Base-by-base conservation (phyloP, 2,329 filamentous ascomycete species). In the Epichloe brachyelytri region DNA sequence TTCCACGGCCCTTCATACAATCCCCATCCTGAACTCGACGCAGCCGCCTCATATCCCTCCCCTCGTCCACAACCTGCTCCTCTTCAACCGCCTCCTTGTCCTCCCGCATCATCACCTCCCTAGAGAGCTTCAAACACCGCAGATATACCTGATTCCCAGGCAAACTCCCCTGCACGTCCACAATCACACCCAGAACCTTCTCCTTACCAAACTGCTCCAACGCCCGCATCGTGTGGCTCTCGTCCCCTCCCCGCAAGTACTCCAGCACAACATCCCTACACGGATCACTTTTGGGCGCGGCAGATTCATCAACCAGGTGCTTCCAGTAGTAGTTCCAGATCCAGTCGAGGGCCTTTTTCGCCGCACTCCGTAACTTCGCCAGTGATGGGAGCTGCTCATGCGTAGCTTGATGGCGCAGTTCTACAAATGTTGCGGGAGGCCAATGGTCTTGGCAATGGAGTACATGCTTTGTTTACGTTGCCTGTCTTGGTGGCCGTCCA, bases 271-370 rank as follows among this genome's bases (percentile, higher is more conserved):
- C 53, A 3, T 64, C 62, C 20, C 60, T 64, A 51, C 70, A 70
- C 15, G 59, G 56, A 34, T 62, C 60, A 4, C 45, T 38, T 38
- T 22, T 41, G n/a, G 43, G 37, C 6, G 50, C 39, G 38, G 50
- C 45, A 36, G 10, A 15, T 17, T 62, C 61, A 5, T 64, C 62
- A 2, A 62, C 58, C 19, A 80, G 63, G 43, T 76, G 69, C 59
- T 66, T 69, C 90, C 90, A 97, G 71, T 95, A 96, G 65, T 87
- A 87, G 49, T 82, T 76, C 87, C 88, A 95, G 48, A 96, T 82
- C 90, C 90, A 96, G 43, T 74, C 72, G 55, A 96, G 72, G 1
- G 85, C 87, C 59, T 84, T 80, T 55, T 74, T 70, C 1, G 85
- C 80, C 1, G 85, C 85, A 37, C 76, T 75, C 49, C 88, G 79